phyloP scores from a whole-genome alignment of 306 rosid genomes.

The Vigna radiata region DNA sequence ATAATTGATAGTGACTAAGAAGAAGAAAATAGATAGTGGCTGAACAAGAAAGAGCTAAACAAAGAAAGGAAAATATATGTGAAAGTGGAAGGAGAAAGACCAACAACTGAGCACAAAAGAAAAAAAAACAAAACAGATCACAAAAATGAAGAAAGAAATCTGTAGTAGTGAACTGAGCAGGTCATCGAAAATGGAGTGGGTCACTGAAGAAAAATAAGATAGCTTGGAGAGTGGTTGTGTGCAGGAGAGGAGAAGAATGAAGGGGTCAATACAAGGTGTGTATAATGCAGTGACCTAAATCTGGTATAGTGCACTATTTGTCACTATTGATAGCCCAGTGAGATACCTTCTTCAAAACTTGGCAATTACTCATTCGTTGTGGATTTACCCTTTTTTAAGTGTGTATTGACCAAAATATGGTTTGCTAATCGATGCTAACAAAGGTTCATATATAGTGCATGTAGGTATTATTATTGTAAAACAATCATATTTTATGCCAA shows the following conservation, averaged over 20 bases:
- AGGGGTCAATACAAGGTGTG: not conserved
- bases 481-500: constrained; percentile 15
- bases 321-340: not conserved
- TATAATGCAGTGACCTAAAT: no score
- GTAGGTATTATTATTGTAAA: not conserved
- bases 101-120: not conserved
- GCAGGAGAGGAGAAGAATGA: not conserved
- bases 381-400: no score
- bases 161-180: not conserved
- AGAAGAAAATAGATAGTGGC: not conserved
- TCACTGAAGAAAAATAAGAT: not conserved
- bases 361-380: constrained; percentile 2
- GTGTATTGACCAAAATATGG: no score
- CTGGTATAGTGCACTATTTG: not conserved
- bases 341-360: not conserved
- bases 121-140: not conserved
- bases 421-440: not conserved
- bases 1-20: not conserved
- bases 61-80: not conserved
- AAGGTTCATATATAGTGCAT: constrained; percentile 23
- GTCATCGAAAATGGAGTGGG: not conserved
- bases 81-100: not conserved
- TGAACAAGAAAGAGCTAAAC: not conserved
- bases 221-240: not conserved
- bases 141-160: not conserved